Percentiles rank a stretch among this genome's conserved stretches.
phyloP scores from a whole-genome alignment of 2,329 filamentous ascomycete genomes.

The Cordyceps militaris region DNA sequence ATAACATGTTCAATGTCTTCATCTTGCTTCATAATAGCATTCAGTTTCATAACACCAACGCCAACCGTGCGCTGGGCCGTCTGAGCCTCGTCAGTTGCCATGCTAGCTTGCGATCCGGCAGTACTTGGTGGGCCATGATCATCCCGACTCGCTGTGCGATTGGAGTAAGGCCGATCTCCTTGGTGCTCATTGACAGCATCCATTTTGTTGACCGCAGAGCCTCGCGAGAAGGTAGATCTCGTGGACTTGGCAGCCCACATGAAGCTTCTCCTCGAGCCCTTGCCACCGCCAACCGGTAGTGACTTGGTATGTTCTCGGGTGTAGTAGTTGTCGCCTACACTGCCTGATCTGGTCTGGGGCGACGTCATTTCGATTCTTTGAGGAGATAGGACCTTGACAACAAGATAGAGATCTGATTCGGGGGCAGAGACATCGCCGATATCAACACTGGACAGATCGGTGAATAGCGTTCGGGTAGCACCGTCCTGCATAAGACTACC shows the following conservation, averaged over 20 bases:
- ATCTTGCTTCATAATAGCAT: conserved; percentile 62
- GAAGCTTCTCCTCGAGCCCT: conserved; percentile 52
- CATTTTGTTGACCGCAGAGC: conserved; percentile 40
- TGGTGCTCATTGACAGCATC: conserved; percentile 50
- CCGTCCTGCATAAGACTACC: conserved; percentile 56
- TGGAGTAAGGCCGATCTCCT: conserved; percentile 32
- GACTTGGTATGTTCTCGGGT: conserved; percentile 42
- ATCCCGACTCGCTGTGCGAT: conserved; percentile 31
- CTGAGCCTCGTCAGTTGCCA: conserved; percentile 20
- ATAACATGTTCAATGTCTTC: conserved; percentile 70
- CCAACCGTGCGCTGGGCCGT: conserved; percentile 56
- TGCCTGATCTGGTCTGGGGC: conserved; percentile 46
- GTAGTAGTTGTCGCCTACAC: conserved; percentile 33
- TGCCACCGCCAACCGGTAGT: conserved; percentile 41
- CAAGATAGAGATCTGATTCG: conserved; percentile 70
- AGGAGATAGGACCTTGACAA: conserved; percentile 67
- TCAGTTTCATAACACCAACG: conserved; percentile 70
- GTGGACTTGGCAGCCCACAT: conserved; percentile 63
- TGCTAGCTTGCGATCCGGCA: conserved; percentile 40
- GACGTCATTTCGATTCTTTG: conserved; percentile 42
- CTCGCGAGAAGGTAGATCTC: conserved; percentile 48
- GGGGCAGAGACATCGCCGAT: conserved; percentile 54
- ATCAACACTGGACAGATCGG: conserved; percentile 74
- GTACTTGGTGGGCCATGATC: conserved; percentile 45
- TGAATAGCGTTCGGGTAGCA: conserved; percentile 78